A percentile compares a stretch with the other conserved stretches of the same genome.
Conservation (phyloP, 257 asterid genomes). For the Gentiana straminea region DNA sequence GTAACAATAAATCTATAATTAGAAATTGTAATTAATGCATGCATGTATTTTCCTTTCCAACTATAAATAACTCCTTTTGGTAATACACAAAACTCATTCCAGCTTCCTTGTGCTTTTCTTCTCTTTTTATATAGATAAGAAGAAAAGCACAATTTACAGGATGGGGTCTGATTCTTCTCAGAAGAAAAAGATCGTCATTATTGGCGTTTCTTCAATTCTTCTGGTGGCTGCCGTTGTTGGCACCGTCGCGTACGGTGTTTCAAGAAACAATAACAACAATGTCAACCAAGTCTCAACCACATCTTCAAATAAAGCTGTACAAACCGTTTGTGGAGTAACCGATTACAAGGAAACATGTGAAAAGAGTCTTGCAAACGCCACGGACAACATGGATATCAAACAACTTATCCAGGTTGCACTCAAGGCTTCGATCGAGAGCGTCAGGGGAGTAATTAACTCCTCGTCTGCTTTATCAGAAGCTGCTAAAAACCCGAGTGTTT, state of each 20-base stretch:
- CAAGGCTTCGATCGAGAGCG: constrained; percentile 6
- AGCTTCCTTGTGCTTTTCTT: no score
- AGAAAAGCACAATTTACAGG: no score
- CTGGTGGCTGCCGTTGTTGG: constrained; percentile 26
- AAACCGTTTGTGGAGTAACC: constrained; percentile 13
- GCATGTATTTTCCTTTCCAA: no score
- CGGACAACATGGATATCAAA: constrained; percentile 9
- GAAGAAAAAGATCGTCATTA: constrained; percentile 12
- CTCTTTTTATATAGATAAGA: no score
- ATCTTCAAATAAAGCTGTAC: constrained; percentile 12
- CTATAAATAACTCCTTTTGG: no score
- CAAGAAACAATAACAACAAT: not conserved
- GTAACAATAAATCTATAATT: no score
- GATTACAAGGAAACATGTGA: constrained; percentile 22
- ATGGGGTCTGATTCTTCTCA: not conserved
- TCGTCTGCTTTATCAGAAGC: constrained; percentile 8
- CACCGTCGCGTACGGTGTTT: not conserved
- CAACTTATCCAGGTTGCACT: constrained; percentile 18
- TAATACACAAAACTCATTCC: no score
- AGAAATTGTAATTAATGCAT: no score
- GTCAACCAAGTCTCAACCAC: not conserved
- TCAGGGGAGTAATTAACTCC: constrained; percentile 7
- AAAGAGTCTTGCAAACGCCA: constrained; percentile 12
- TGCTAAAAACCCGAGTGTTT: constrained; percentile 15
- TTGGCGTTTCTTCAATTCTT: constrained; percentile 21